Conservation (phyloP, 495 filamentous ascomycete genomes). For the Sordaria brevicollis region DNA sequence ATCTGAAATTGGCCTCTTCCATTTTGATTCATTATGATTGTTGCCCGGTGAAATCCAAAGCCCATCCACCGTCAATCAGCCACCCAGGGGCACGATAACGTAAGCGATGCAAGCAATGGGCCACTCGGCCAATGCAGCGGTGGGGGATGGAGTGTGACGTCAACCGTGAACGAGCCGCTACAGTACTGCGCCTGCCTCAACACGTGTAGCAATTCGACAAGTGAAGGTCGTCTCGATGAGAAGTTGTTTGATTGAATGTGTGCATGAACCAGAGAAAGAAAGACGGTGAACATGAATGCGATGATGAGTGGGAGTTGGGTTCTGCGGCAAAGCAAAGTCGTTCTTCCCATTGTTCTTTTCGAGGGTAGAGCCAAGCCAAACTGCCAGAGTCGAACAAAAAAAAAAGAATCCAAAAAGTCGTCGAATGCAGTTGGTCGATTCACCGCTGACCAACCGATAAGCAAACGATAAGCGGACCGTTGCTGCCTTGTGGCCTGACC, state of each 20-base stretch:
- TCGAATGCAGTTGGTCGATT: not conserved
- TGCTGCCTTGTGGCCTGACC: slow-evolving; percentile 23
- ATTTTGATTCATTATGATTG: not conserved
- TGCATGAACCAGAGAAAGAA: not conserved
- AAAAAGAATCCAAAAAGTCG: not conserved
- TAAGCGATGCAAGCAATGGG: not conserved
- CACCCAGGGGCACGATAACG: not conserved
- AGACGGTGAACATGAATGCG: not conserved
- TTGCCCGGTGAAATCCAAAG: not conserved
- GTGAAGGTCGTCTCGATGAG: not conserved
- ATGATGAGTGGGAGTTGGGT: not conserved
- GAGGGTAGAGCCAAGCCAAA: not conserved
- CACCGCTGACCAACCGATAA: not conserved
- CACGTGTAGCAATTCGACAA: not conserved
- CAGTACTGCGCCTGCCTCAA: not conserved
- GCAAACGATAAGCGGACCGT: slow-evolving; percentile 1
- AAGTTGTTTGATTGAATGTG: not conserved
- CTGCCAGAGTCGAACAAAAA: not conserved
- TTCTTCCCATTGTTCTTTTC: not conserved
- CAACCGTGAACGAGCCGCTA: not conserved
- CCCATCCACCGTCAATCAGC: not conserved
- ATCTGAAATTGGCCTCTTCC: not conserved
- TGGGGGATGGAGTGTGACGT: not conserved
- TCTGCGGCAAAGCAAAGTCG: not conserved
- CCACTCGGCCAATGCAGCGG: not conserved